phyloP scores from a whole-genome alignment of 192 early-diverging fungal genomes.

The Podila epicladia region DNA sequence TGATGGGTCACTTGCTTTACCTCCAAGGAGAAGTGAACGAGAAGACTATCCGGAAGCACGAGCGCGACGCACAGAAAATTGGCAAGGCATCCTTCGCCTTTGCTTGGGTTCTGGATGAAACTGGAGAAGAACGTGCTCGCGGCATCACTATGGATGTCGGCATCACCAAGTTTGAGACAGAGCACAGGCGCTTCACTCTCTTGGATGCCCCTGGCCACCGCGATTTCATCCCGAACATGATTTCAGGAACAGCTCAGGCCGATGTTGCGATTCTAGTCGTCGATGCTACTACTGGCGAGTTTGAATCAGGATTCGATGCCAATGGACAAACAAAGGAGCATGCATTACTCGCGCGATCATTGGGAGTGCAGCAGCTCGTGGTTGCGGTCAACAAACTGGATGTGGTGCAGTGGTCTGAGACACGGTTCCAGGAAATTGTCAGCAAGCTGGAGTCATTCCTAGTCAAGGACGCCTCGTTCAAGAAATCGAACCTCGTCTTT shows the following conservation, averaged over 20 bases:
- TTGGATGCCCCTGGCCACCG: constrained; percentile 97
- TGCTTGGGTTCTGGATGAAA: constrained; percentile 98
- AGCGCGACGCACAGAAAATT: constrained; percentile 90
- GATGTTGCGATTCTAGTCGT: constrained; percentile 96
- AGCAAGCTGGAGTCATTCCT: constrained; percentile 77
- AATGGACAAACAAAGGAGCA: constrained; percentile 98
- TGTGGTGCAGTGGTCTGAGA: constrained; percentile 83
- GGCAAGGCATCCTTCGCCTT: constrained; percentile 96
- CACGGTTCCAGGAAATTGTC: constrained; percentile 81
- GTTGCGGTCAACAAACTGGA: constrained; percentile 98
- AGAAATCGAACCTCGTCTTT: constrained; percentile 76
- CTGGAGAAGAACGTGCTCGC: constrained; percentile 88
- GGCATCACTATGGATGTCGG: constrained; percentile 99
- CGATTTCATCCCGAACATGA: constrained; percentile 99
- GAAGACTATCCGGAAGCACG: constrained; percentile 85
- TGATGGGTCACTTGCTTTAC: constrained; percentile 96
- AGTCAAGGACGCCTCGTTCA: constrained; percentile 79
- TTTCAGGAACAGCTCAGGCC: constrained; percentile 92
- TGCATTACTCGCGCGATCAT: constrained; percentile 86
- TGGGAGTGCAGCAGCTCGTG: constrained; percentile 93
- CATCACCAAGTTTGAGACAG: constrained; percentile 88
- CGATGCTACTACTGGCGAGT: constrained; percentile 87
- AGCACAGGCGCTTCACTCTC: constrained; percentile 80
- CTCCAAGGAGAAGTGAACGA: constrained; percentile 90
- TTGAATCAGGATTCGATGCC: constrained; percentile 94